Percentiles rank a stretch among this genome's conserved stretches.
phyloP scores from a whole-genome alignment of 208 protist genomes.

The Herpetomonas samuelpessoai region DNA sequence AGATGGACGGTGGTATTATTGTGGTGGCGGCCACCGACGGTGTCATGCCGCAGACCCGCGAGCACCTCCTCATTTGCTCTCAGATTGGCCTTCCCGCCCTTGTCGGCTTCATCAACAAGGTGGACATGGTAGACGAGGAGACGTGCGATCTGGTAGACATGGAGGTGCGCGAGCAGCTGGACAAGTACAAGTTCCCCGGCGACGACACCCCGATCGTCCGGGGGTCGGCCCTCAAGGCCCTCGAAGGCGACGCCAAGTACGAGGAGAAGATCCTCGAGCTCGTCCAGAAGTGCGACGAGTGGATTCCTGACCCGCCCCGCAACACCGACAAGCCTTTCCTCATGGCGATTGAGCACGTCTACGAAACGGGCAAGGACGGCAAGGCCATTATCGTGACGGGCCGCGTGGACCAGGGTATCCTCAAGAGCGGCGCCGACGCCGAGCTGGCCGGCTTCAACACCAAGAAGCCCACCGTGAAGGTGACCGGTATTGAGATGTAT shows the following conservation, averaged over 20 bases:
- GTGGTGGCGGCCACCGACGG: conserved; percentile 93
- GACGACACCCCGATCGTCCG: conserved; percentile 87
- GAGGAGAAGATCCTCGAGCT: conserved; percentile 94
- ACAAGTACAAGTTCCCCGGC: conserved; percentile 93
- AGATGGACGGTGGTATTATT: conserved; percentile 94
- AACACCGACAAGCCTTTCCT: conserved; percentile 97
- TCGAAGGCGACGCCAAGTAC: conserved; percentile 93
- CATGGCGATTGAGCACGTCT: conserved; percentile 97
- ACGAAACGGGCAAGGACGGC: conserved; percentile 90
- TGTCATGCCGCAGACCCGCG: conserved; percentile 99
- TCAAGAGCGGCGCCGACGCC: conserved; percentile 96
- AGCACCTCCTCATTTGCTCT: conserved; percentile 98
- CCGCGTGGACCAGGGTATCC: conserved; percentile 90
- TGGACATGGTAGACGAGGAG: conserved; percentile 93
- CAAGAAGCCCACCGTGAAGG: conserved; percentile 85
- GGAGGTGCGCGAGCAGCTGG: conserved; percentile 96
- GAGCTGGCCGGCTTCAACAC: conserved; percentile 94
- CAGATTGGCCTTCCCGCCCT: conserved; percentile 96
- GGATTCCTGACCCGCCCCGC: conserved; percentile 93
- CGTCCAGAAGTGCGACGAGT: conserved; percentile 92
- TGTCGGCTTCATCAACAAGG: conserved; percentile 99
- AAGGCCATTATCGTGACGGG: conserved; percentile 97
- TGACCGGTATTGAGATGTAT: conserved; percentile 97
- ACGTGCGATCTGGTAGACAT: conserved; percentile 96
- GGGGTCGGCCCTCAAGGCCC: conserved; percentile 96